Evolutionary conservation across 202 grass and related monocot species (phyloP).

Genomic region (Panicum hallii): DNA sequence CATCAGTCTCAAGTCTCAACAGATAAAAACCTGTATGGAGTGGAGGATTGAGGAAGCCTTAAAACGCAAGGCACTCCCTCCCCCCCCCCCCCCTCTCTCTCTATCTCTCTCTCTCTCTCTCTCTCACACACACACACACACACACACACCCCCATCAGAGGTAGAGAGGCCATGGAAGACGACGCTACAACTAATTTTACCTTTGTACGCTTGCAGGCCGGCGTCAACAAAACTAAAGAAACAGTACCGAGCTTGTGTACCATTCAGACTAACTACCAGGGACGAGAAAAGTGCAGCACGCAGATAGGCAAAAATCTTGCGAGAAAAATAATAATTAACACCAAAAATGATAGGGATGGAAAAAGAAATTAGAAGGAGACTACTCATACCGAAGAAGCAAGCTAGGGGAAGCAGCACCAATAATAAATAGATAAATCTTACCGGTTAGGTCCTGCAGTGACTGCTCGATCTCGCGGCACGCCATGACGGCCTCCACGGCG

Average conservation of each 20-base stretch:
- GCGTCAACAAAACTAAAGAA: constrained; percentile 5
- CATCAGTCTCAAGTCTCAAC: constrained; percentile 13
- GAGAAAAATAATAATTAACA: neutral
- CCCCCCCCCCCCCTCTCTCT: no score
- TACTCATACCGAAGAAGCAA: no score
- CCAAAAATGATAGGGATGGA: neutral
- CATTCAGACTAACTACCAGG: constrained; percentile 30
- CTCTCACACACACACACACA: no score
- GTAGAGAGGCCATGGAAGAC: constrained; percentile 10
- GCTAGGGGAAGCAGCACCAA: no score
- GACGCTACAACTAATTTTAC: constrained; percentile 42
- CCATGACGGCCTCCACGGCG: constrained; percentile 99
- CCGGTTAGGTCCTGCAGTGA: constrained; percentile 97
- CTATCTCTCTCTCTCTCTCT: no score
- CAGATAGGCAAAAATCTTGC: constrained; percentile 11
- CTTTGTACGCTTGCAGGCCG: constrained; percentile 4
- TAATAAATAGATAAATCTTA: neutral
- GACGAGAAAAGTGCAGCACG: constrained; percentile 14
- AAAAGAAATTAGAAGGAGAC: neutral
- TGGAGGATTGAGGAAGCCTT: constrained; percentile 23
- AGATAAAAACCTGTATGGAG: neutral
- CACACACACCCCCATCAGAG: neutral
- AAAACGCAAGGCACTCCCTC: constrained; percentile 29
- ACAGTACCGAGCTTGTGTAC: neutral
- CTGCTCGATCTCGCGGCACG: constrained; percentile 99